Conservation (phyloP, 371 early-diverging fungal species). For the Rhizopus delemar region DNA sequence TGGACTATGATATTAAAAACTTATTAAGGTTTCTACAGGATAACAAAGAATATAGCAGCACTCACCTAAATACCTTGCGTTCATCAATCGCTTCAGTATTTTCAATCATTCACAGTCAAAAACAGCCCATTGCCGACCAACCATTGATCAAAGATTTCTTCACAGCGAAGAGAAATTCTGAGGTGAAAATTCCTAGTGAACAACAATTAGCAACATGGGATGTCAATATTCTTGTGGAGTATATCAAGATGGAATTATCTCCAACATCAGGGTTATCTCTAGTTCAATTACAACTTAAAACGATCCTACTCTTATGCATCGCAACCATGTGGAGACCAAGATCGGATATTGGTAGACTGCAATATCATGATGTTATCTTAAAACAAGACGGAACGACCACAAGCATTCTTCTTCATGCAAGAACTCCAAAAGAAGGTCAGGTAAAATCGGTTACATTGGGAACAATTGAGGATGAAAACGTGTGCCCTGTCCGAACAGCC, state of each 20-base stretch:
- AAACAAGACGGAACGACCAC: neutral
- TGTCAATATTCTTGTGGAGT: neutral
- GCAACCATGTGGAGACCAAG: slow-evolving; percentile 16
- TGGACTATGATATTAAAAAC: neutral
- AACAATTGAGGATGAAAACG: neutral
- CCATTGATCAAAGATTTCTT: slow-evolving; percentile 2
- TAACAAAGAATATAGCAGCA: neutral
- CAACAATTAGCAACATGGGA: slow-evolving; percentile 1
- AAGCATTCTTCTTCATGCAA: too few species aligned
- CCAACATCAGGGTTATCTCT: neutral
- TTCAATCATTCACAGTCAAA: neutral
- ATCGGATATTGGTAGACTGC: slow-evolving; percentile 6
- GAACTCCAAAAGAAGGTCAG: slow-evolving; percentile 12
- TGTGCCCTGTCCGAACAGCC: slow-evolving; percentile 3
- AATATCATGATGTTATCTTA: slow-evolving; percentile 1
- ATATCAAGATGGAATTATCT: neutral
- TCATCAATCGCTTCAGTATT: slow-evolving; percentile 16
- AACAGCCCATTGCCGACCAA: slow-evolving; percentile 5
- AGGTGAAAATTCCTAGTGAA: neutral
- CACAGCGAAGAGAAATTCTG: slow-evolving; percentile 1
- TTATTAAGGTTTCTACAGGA: slow-evolving; percentile 4
- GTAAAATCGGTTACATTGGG: neutral
- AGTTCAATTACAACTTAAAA: slow-evolving; percentile 8
- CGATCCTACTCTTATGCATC: slow-evolving; percentile 12
- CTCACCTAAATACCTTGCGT: slow-evolving; percentile 1